These are phyloP conservation scores for Schrenkiella parvula DNA, from an alignment of 345 rosid species.

Conservation along the genomic window DNA sequence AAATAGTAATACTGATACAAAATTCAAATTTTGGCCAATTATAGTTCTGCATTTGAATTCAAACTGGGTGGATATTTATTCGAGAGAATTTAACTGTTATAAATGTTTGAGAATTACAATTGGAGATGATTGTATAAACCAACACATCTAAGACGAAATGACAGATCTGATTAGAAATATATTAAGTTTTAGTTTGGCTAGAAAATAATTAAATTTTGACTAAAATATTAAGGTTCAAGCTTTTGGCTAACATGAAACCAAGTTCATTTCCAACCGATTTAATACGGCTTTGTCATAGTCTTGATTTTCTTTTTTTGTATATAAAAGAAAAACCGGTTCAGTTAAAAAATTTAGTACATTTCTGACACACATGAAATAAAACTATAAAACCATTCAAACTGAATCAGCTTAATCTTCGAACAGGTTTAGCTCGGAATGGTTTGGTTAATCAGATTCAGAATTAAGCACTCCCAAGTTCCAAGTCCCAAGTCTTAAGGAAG, in stretches of 20 bases:
- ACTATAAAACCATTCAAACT: too few species aligned
- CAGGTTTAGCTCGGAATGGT: not conserved
- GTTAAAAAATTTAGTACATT: too few species aligned
- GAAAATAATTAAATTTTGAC: not conserved
- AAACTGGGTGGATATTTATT: not conserved
- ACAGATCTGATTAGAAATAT: not conserved
- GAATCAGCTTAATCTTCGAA: not conserved
- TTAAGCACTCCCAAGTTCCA: not conserved
- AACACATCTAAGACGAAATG: not conserved
- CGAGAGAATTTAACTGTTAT: not conserved
- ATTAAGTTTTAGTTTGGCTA: not conserved
- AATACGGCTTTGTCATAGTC: not conserved
- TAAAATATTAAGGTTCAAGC: not conserved
- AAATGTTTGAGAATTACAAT: not conserved
- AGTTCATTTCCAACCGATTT: not conserved
- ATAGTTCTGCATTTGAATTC: not conserved
- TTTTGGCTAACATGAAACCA: not conserved
- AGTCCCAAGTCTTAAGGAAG: too few species aligned
- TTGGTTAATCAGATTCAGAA: not conserved
- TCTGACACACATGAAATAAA: too few species aligned
- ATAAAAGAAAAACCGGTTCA: too few species aligned
- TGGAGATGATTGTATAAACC: not conserved
- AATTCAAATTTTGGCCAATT: not conserved
- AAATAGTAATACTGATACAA: not conserved
- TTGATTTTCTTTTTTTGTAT: too few species aligned